Evolutionary conservation across 306 rosid species (phyloP), one percentile per base, ranked within the genome.

Genomic region (Ammopiptanthus mongolicus): DNA sequence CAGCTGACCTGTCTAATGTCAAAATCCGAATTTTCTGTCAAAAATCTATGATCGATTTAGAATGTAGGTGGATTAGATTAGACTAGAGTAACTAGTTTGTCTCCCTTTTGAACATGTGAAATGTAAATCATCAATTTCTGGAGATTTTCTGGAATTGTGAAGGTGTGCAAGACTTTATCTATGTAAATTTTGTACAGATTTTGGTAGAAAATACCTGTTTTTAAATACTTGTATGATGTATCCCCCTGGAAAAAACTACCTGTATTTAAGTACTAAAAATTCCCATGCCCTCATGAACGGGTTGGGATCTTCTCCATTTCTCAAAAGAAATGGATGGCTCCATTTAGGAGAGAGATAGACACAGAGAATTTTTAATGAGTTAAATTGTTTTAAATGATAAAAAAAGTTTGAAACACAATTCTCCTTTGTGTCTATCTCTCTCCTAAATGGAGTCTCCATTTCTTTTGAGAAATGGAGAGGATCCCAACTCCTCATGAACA

Each of bases 81-180:
- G 46, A 51, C 15, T 50, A 75, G 11, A 21, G 46, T 41, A 11
- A 70, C 44, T 23, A 17, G 59, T 58, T 50, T 31, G 21, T 47
- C 41, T 37, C n/a, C 15, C 11, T 71, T 71, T 56, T 56, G 31
- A 36, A 39, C 46, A 22, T 18, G 12, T 53, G 50, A 46, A 59
- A 41, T 23, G 19, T 58, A 36, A 44, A 46, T 18, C 12, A 28
- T 28, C 48, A 21, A 17, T 17, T 47, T 55, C 47, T 69, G 28
- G 31, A 75, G 42, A 81, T 75, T 75, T 74, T 69, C 71, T 77
- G 56, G 11, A 18, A n/a, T 25, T 22, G 33, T 13, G 37, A 41
- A 19, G 9, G 42, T 3, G 19, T 56, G 36, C 62, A 46, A 12
- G 53, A 58, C 44, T 65, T 52, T 63, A 2, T 44, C 14, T 53